Evolutionary conservation across 441 rosid species (phyloP), one percentile per base, ranked within the genome.

Genomic region (Viola pubescens): DNA sequence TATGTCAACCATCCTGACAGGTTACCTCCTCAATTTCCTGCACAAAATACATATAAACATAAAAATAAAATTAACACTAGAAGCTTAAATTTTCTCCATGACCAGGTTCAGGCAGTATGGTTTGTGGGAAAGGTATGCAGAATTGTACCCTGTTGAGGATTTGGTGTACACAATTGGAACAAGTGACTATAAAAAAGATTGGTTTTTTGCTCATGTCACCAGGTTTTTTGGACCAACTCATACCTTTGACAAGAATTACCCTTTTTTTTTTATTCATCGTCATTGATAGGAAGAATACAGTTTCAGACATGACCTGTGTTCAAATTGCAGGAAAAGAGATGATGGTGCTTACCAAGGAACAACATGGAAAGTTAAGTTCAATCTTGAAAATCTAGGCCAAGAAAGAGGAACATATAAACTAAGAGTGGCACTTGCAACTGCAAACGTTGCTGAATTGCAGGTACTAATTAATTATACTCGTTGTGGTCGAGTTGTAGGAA

Each of bases 361-460:
- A 2, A 91, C 91, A 40, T 88, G 97, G 97, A 75, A 77, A 67
- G 82, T 91, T 63, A 86, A 71, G 63, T 91, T 91, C 78, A 63
- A 52, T 16, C 79, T 86, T 38, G 75, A 77, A 9, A 50, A 42
- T 5, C 57, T 75, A 9, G 11, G 11, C 4, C 63, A 74, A 7
- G 7, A 58, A 16, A 71, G n/a, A 51, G 77, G 72, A 61, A 75
- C 68, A 12, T 88, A 91, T 64, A 80, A 69, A 54, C 57, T 91
- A 40, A 62, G 91, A 44, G 41, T 91, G 48, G 91, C 98, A 0
- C 56, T 91, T 50, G 96, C 98, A 39, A 77, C 91, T 3, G 95
- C 95, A 38, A 70, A 76, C 42, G 73, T 72, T 37, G 88, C 92
- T 19, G 88, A 86, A 64, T 38, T 86, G 69, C 91, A 88, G 75